Evolutionary conservation across 2,329 filamentous ascomycete genomes (phyloP).

Genomic region (Colletotrichum theobromicola): DNA sequence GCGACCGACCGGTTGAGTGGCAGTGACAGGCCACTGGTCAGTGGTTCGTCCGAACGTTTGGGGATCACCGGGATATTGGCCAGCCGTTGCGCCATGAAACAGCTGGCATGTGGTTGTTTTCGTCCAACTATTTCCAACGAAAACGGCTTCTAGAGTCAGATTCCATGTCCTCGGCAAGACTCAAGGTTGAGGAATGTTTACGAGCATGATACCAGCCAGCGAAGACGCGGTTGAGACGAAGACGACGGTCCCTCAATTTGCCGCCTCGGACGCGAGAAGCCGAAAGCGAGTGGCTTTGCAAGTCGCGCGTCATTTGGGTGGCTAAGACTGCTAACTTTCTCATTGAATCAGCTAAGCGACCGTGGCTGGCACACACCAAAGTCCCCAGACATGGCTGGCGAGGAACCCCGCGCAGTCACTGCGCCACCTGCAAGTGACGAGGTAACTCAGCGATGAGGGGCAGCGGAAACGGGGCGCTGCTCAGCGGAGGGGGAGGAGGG

Average conservation of each 20-base stretch:
- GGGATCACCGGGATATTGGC: neutral
- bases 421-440: constrained; percentile 13
- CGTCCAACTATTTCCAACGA: neutral
- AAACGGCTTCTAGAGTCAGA: neutral
- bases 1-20: neutral
- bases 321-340: neutral
- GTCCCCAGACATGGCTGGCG: neutral
- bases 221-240: neutral
- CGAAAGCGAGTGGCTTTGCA: constrained; percentile 4
- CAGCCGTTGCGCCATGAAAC: neutral
- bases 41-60: constrained; percentile 2
- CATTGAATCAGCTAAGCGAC: neutral
- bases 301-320: constrained; percentile 12
- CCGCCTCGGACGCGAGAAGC: neutral
- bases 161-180: neutral
- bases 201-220: neutral
- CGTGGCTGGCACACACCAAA: constrained; percentile 6
- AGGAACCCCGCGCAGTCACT: constrained; percentile 6
- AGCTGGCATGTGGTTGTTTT: neutral
- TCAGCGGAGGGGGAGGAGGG: neutral
- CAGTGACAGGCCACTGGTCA: neutral
- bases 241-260: neutral
- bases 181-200: neutral
- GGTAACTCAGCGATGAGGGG: neutral
- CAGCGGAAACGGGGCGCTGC: neutral